Conservation (phyloP, 2,329 filamentous ascomycete species). For the Aureobasidium namibiae region DNA sequence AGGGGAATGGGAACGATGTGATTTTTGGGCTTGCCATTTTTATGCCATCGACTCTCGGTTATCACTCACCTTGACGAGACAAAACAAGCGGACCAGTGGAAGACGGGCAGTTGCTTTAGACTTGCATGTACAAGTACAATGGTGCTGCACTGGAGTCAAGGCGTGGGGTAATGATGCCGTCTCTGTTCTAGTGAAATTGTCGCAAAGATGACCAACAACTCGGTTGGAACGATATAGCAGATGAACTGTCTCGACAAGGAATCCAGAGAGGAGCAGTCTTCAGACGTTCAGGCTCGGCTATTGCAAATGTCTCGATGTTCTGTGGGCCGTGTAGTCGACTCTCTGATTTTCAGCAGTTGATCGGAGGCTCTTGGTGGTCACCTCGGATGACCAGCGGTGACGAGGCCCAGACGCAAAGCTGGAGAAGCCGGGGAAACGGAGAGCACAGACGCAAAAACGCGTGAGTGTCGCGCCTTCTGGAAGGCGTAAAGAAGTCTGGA, state of each 20-base stretch:
- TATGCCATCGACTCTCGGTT: background rate
- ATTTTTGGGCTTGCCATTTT: background rate
- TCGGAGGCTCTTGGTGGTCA: background rate
- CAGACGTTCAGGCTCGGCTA: background rate
- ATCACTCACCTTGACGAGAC: constrained; percentile 13
- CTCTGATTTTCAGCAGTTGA: background rate
- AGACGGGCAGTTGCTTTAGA: constrained; percentile 5
- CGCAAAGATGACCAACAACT: background rate
- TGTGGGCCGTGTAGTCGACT: background rate
- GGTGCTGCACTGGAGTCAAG: background rate
- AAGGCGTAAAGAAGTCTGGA: background rate
- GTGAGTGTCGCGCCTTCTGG: background rate
- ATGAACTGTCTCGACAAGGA: background rate
- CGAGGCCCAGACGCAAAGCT: constrained; percentile 10
- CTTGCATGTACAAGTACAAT: background rate
- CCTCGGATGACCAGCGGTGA: constrained; percentile 9
- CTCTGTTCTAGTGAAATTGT: background rate
- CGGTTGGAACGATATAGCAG: background rate
- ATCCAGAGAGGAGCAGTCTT: background rate
- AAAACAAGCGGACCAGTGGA: constrained; percentile 19
- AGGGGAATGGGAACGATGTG: constrained; percentile 2
- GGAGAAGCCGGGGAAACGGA: constrained; percentile 10
- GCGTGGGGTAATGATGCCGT: background rate
- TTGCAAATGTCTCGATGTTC: background rate
- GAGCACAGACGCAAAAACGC: background rate